Evolutionary conservation across 2,329 filamentous ascomycete species (phyloP).

Genomic region (Fusarium proliferatum): DNA sequence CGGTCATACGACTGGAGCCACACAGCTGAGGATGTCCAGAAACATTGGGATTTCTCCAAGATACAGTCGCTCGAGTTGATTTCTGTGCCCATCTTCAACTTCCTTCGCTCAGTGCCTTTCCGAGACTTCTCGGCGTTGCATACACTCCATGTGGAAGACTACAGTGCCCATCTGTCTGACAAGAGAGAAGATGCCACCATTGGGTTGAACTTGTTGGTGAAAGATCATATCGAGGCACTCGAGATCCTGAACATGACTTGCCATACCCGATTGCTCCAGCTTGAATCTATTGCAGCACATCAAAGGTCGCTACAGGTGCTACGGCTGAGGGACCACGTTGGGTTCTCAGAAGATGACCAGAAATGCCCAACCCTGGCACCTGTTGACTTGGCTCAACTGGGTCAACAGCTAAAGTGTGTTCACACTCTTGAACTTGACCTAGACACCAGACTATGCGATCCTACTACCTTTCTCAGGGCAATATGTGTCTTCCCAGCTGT

Average conservation of each 20-base stretch:
- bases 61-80: slow-evolving; percentile 55
- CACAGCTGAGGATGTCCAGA: slow-evolving; percentile 48
- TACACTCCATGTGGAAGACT: slow-evolving; percentile 58
- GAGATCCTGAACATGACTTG: slow-evolving; percentile 55
- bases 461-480: slow-evolving; percentile 51
- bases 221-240: slow-evolving; percentile 52
- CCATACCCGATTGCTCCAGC: slow-evolving; percentile 53
- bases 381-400: slow-evolving; percentile 50
- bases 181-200: slow-evolving; percentile 54
- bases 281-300: slow-evolving; percentile 55
- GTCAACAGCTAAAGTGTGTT: slow-evolving; percentile 47
- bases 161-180: slow-evolving; percentile 54
- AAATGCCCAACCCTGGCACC: slow-evolving; percentile 56
- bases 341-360: slow-evolving; percentile 56
- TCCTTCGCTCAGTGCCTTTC: slow-evolving; percentile 56
- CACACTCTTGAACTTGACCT: slow-evolving; percentile 60
- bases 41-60: slow-evolving; percentile 60
- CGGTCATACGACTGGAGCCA: slow-evolving; percentile 64
- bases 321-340: slow-evolving; percentile 58
- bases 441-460: slow-evolving; percentile 53
- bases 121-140: slow-evolving; percentile 51
- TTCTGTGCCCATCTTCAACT: slow-evolving; percentile 58
- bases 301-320: slow-evolving; percentile 52
- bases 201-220: slow-evolving; percentile 53
- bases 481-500: slow-evolving; percentile 55